phyloP scores from a whole-genome alignment of 495 filamentous ascomycete genomes.

The Penicillium desertorum region DNA sequence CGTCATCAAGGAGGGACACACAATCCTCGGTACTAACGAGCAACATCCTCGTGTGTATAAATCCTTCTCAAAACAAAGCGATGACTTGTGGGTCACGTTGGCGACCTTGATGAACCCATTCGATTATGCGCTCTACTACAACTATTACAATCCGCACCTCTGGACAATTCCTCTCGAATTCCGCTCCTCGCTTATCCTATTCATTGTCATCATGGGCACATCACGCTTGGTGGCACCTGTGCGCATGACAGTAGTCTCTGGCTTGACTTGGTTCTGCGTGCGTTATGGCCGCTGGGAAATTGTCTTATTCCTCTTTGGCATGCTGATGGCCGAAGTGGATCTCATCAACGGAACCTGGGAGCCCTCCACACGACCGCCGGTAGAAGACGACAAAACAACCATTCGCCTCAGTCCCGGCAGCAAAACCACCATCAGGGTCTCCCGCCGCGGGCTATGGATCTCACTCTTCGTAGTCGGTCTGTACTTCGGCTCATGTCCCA shows the following conservation, averaged over 20 bases:
- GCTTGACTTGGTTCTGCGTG: slow-evolving; percentile 55
- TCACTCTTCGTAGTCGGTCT: slow-evolving; percentile 44
- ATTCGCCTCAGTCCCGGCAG: slow-evolving; percentile 23
- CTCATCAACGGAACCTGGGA: slow-evolving; percentile 51
- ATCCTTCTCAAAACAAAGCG: slow-evolving; percentile 46
- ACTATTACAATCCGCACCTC: slow-evolving; percentile 63
- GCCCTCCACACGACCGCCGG: slow-evolving; percentile 11
- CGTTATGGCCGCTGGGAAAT: slow-evolving; percentile 58
- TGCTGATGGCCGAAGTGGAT: slow-evolving; percentile 60
- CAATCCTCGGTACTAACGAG: slow-evolving; percentile 48
- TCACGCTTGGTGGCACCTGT: slow-evolving; percentile 48
- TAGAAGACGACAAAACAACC: slow-evolving; percentile 23
- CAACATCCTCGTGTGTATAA: slow-evolving; percentile 47
- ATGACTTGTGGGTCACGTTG: slow-evolving; percentile 50
- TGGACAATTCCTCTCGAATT: slow-evolving; percentile 78
- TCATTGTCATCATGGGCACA: slow-evolving; percentile 57
- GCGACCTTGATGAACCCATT: slow-evolving; percentile 54
- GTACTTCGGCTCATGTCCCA: slow-evolving; percentile 46
- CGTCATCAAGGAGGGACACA: slow-evolving; percentile 42
- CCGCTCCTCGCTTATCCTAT: slow-evolving; percentile 62
- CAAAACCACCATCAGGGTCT: slow-evolving; percentile 41
- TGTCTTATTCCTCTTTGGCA: slow-evolving; percentile 58
- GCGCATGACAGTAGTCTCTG: slow-evolving; percentile 46
- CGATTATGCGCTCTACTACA: slow-evolving; percentile 53
- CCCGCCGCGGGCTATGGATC: slow-evolving; percentile 55